Base-by-base conservation (phyloP, 2,329 filamentous ascomycete species). In the Colletotrichum sp. region DNA sequence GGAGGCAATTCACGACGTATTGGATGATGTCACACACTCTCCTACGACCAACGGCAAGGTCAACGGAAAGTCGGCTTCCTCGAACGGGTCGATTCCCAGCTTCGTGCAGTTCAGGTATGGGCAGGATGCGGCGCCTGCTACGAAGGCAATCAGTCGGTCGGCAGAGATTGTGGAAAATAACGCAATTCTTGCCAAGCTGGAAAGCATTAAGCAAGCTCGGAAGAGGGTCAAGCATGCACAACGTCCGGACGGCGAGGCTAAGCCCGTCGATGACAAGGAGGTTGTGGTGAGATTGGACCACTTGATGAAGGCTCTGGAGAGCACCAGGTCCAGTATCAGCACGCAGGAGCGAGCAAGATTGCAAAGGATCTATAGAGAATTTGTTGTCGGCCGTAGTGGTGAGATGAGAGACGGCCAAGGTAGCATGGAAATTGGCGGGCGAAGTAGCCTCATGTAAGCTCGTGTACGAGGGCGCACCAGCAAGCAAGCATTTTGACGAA, bases 321-420 rank as follows among this genome's bases (percentile, higher is more conserved):
- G 87, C 65, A 98, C 96, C 6, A 89, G 96, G 78, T 92, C 95
- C 26, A 98, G 95, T 84, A 98, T 99, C 79, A 95, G 94, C 82
- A 88, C 89, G 5, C 91, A 95, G 76, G 97, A 99, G 86, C 91
- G 93, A 80, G 89, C 87, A 77, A 88, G 96, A 76, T 85, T 99
- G 79, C 90, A 92, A 80, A 91, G 91, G 55, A 98, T 99, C 77
- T 99, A 99, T 83, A 89, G 90, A 18, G 97, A 99, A 86, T 99
- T 99, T 88, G 93, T 98, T 1, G 95, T 95, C 6, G 96, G 96
- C 1, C 90, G 97, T 79, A 98, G 96, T 84, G 97, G 97, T 9
- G 96, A 99, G 87, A 96, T 99, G 95, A 95, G 93, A 76, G 96
- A 94, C 84, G 97, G 97, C 3, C 95, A 99, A 85, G 96, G 95